A percentile compares a stretch with the other conserved stretches of the same genome.
Evolutionary conservation across 768 basidiomycete genomes (phyloP).

Genomic region (Pisolithus albus): DNA sequence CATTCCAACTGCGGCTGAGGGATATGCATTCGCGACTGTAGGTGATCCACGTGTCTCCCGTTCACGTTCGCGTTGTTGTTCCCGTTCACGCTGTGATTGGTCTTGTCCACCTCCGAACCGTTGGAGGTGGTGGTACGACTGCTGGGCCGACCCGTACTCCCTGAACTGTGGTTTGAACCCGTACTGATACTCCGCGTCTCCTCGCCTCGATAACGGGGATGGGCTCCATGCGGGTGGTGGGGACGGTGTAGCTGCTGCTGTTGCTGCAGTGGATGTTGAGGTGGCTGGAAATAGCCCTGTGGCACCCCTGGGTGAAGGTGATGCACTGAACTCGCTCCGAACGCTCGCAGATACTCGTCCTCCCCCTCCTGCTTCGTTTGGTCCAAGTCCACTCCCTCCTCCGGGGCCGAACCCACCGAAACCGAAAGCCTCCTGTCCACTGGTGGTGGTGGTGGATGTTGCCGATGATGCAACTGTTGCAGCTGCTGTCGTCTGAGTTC

Average conservation of each 20-base stretch:
- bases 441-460: constrained; percentile 31
- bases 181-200: constrained; percentile 17
- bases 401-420: too few species aligned
- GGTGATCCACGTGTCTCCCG: constrained; percentile 31
- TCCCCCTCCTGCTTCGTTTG: constrained; percentile 9
- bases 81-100: not conserved
- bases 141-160: not conserved
- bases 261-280: not conserved
- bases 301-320: constrained; percentile 21
- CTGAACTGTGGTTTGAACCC: not conserved
- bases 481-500: constrained; percentile 41
- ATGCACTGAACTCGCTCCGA: constrained; percentile 26
- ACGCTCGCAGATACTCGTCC: constrained; percentile 33
- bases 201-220: constrained; percentile 31
- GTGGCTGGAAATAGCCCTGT: constrained; percentile 24
- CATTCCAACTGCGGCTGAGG: constrained; percentile 46
- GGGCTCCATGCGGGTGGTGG: constrained; percentile 30
- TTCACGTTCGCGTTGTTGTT: not conserved
- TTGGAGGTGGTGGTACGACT: not conserved
- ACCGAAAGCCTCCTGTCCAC: constrained; percentile 27
- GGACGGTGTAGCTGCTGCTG: constrained; percentile 8
- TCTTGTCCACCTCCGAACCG: too few species aligned
- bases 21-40: constrained; percentile 36
- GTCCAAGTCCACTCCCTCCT: too few species aligned
- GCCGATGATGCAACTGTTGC: constrained; percentile 32